Evolutionary conservation across 352 stramenopile species (phyloP), one percentile per base, ranked within the genome.

Genomic region (Plasmopara muralis): DNA sequence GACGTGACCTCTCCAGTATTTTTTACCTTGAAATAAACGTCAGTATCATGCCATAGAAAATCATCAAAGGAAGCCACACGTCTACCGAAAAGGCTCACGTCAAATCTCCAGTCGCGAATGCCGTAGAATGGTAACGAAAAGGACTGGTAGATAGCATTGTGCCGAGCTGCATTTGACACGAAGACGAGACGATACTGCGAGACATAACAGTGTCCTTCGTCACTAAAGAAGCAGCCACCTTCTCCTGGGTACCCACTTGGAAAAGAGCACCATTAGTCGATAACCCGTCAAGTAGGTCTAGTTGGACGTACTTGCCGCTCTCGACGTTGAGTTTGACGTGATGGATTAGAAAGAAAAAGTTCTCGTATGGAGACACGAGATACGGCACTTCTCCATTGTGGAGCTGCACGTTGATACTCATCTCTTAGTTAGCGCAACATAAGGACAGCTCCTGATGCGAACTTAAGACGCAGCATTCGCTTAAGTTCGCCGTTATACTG

Each of bases 331-430:
- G 77, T 66, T 83, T 84, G 25, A 87, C 66, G 67, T 69, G 68
- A 39, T 78, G 64, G 45, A 91, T 74, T 20, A 78, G 43, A 60
- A 91, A 89, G 74, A 88, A 85, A 58, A 88, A 87, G 53, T 60
- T 77, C 48, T 89, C 81, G 55, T 79, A 87, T 9, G 81, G 81
- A 48, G 81, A 91, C 57, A 91, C 81, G 42, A 89, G 66, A 43
- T 81, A 87, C 59, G 81, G 81, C 65, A 77, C 66, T 7, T 55
- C 56, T 40, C 55, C 64, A 13, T 80, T 74, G 43, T 89, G 74
- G 18, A 91, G 66, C 51, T 77, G 55, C 43, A 88, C 77, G 57
- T 91, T 91, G 43, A 86, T 72, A 59, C 81, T 91, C 81, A 91
- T 90, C 16, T 35, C 10, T 35, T 35, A 14, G 15, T 13, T n/a